These are phyloP conservation scores for Diaporthe sp. DNA, from an alignment of 2,329 filamentous ascomycete genomes.

Conservation along the genomic window DNA sequence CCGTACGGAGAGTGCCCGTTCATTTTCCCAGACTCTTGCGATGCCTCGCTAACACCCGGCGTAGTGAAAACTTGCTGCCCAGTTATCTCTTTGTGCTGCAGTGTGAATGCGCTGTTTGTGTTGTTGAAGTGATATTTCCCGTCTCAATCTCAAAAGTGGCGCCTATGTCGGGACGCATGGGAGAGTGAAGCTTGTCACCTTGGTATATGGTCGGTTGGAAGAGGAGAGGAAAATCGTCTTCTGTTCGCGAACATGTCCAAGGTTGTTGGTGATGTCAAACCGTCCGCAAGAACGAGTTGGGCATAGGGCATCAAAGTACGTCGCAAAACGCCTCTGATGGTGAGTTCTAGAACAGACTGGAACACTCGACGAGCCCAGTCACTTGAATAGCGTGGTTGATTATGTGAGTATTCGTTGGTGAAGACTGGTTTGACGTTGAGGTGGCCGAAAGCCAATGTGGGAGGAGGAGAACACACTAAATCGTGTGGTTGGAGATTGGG, in stretches of 20 bases:
- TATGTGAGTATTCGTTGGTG: conserved; percentile 22
- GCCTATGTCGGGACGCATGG: conserved; percentile 61
- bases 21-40: conserved; percentile 54
- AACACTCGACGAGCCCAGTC: conserved; percentile 52
- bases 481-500: conserved; percentile 39
- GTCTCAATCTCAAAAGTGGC: conserved; percentile 48
- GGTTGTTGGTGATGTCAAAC: conserved; percentile 50
- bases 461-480: conserved; percentile 35
- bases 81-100: conserved; percentile 23
- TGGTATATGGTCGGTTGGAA: conserved; percentile 72
- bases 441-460: conserved; percentile 45
- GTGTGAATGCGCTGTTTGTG: conserved; percentile 37
- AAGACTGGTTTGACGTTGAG: conserved; percentile 36
- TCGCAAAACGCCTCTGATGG: conserved; percentile 50
- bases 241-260: conserved; percentile 69
- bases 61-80: conserved; percentile 40
- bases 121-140: conserved; percentile 36
- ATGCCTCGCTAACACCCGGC: conserved; percentile 49
- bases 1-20: conserved; percentile 58
- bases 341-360: conserved; percentile 54
- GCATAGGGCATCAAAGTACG: conserved; percentile 51
- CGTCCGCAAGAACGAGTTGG: conserved; percentile 28
- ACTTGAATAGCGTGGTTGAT: conserved; percentile 39
- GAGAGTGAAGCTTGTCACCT: conserved; percentile 68
- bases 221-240: conserved; percentile 66